Percentiles rank a stretch among this genome's conserved stretches.
These are phyloP conservation scores for Eucommia ulmoides DNA, from an alignment of 257 asterid genomes.

Conservation along the genomic window DNA sequence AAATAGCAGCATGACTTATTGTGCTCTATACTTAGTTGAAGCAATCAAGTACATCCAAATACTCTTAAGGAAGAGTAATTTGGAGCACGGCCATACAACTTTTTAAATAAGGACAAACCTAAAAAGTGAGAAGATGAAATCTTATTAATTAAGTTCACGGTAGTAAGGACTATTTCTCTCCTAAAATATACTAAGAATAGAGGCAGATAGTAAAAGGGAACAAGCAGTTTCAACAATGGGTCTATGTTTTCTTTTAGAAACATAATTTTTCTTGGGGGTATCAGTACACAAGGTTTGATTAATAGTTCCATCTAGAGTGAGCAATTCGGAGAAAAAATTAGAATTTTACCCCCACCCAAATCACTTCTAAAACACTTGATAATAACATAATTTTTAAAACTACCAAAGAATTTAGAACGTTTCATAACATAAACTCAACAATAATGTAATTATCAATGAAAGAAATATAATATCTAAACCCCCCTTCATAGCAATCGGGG, in stretches of 20 bases:
- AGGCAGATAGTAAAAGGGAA: not conserved
- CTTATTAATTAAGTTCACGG: not conserved
- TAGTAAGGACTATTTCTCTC: not conserved
- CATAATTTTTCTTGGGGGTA: not conserved
- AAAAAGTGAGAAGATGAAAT: not conserved
- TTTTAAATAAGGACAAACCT: not conserved
- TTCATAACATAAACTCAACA: no score
- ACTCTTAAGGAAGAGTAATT: not conserved
- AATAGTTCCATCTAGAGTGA: not conserved
- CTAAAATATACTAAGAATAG: not conserved
- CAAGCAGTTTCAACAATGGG: not conserved
- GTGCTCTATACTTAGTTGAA: no score
- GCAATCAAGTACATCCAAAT: not conserved
- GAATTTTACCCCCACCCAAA: not conserved
- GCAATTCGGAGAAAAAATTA: not conserved
- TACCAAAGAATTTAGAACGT: not conserved
- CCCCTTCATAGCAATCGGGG: not conserved
- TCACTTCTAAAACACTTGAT: not conserved
- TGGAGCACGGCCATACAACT: not conserved
- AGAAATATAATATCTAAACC: not conserved
- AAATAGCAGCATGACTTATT: no score
- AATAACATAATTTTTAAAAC: no score
- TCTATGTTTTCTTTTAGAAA: not conserved
- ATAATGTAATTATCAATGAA: not conserved
- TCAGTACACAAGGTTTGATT: not conserved